Conservation (phyloP, 805 yeast species). For the Lipomyces japonicus region DNA sequence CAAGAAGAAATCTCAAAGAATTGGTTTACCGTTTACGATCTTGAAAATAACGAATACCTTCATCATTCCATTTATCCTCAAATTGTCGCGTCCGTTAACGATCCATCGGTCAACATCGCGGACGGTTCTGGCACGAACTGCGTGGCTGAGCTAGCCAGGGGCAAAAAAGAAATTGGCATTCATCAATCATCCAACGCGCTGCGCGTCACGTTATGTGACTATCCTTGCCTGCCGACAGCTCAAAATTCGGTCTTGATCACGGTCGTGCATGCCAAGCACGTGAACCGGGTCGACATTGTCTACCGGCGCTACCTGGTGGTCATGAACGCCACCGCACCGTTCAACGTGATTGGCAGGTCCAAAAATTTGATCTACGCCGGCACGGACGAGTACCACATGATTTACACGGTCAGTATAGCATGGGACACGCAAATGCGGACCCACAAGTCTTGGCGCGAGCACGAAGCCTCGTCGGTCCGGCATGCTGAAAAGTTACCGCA, state of each 20-base stretch:
- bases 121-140: background rate
- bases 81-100: background rate
- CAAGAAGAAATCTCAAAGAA: constrained; percentile 10
- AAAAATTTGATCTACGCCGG: constrained; percentile 13
- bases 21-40: constrained; percentile 9
- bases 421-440: constrained; percentile 9
- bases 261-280: constrained; percentile 9
- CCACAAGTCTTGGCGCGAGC: constrained; percentile 7
- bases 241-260: constrained; percentile 9
- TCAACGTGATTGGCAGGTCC: constrained; percentile 7
- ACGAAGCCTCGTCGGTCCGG: background rate
- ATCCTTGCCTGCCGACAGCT: constrained; percentile 13
- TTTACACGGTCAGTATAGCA: constrained; percentile 8
- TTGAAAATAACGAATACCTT: constrained; percentile 2
- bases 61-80: constrained; percentile 6
- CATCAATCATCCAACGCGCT: constrained; percentile 15
- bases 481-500: background rate
- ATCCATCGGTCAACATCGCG: constrained; percentile 3
- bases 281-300: constrained; percentile 1
- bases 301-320: constrained; percentile 11
- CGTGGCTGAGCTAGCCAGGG: background rate
- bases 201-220: constrained; percentile 10
- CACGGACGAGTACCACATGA: constrained; percentile 11
- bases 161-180: background rate
- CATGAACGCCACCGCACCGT: constrained; percentile 17